These are phyloP conservation scores for Candida bentonensis DNA, from an alignment of 805 yeast genomes.

Conservation along the genomic window DNA sequence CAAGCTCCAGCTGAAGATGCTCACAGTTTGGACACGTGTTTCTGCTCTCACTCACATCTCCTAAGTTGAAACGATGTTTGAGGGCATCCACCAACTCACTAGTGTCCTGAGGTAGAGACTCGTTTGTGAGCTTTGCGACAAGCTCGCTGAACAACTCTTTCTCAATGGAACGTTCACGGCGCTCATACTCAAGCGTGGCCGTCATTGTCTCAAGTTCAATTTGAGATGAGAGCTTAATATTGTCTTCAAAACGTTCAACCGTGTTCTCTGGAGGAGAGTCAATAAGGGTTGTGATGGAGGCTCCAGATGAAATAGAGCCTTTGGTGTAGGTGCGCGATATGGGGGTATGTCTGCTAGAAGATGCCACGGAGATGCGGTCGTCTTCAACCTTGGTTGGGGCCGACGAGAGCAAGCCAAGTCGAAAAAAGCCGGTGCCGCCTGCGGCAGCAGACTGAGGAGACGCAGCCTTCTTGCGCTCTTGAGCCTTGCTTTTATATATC, in stretches of 20 bases:
- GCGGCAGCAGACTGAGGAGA: neutral
- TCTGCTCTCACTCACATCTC: neutral
- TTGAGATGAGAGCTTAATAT: conserved; percentile 1
- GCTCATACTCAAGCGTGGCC: conserved; percentile 9
- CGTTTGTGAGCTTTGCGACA: conserved; percentile 1
- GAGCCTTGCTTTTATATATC: neutral
- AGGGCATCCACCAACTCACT: neutral
- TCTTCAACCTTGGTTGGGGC: neutral
- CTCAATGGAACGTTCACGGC: conserved; percentile 7
- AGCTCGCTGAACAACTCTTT: conserved; percentile 3
- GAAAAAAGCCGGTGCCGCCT: neutral
- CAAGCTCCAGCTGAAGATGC: conserved; percentile 16
- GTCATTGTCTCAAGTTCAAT: conserved; percentile 2
- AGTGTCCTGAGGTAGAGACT: neutral
- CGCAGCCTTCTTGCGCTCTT: neutral
- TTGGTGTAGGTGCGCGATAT: neutral
- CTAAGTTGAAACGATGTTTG: conserved; percentile 2
- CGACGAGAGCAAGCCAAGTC: neutral
- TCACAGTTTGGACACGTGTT: conserved; percentile 15
- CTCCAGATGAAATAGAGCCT: conserved; percentile 3
- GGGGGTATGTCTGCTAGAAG: neutral
- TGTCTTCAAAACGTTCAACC: conserved; percentile 1
- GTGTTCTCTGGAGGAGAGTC: conserved; percentile 1
- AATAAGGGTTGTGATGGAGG: neutral
- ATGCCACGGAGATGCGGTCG: neutral